Evolutionary conservation across 2,329 filamentous ascomycete species (phyloP), one percentile per base, ranked within the genome.

Genomic region (Diplocarpon rosae): DNA sequence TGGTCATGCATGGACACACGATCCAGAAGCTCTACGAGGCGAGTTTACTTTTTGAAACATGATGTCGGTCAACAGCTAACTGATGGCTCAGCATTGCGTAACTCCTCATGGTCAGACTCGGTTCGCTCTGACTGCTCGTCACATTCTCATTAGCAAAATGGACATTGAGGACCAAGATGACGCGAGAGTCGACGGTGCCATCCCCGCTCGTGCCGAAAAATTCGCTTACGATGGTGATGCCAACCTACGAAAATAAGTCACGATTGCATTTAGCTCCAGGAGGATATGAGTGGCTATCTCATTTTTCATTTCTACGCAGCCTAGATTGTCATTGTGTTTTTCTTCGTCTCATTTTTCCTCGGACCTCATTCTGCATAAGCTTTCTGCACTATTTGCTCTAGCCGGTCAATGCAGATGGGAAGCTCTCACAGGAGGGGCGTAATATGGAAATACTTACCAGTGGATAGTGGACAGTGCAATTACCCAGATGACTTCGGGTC

Each of bases 11-110:
- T 51, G 78, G 78, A 0, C 63, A 63, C 0, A 62, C 65, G 0
- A 73, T 84, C 11, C 80, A 84, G 52, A 65, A 69, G 51, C 65
- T 69, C 15, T 78, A 78, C 43, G 76, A 81, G 51, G 71, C 70
- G 52, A 50, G 39, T 27, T 17, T 20, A 1, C 8, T 15, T 13
- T 33, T 5, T 20, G 11, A 10, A 13, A 6, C 9, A 24, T 38
- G n/a, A n/a, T 16, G 11, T 10, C 10, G 13, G 3, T 29, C 13
- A 27, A 15, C 16, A 39, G 28, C 53, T 65, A 42, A 63, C 43
- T 28, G 11, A 36, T 1, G 6, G 17, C 10, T 39, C 33, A 71
- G 68, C 76, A 80, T 54, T 63, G 65, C 15, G 75, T 80, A 0
- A 67, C 65, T 0, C 69, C 74, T 4, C 48, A 60, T 9, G 73